These are phyloP conservation scores for Ogataea thermomethanolica DNA, from an alignment of 805 yeast species.

Conservation along the genomic window DNA sequence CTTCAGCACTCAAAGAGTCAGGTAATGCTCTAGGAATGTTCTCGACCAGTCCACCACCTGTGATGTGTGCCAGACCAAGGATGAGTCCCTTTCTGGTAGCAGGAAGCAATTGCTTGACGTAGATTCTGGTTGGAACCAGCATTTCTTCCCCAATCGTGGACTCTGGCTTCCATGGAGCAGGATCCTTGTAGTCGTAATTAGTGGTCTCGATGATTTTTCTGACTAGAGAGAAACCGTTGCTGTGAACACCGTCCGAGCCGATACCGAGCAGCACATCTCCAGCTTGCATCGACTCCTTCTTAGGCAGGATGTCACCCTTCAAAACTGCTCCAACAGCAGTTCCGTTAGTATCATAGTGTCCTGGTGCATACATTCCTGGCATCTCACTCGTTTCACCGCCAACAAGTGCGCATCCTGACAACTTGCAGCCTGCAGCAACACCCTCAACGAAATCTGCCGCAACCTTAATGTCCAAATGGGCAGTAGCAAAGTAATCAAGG, in stretches of 20 bases:
- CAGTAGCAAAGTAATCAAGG: conserved; percentile 95
- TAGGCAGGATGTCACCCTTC: conserved; percentile 72
- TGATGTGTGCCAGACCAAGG: conserved; percentile 91
- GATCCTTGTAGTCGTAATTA: conserved; percentile 64
- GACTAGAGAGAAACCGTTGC: conserved; percentile 93
- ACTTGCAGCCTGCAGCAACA: conserved; percentile 94
- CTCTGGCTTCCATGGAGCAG: conserved; percentile 80
- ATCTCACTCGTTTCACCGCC: conserved; percentile 99
- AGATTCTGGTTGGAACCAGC: conserved; percentile 86
- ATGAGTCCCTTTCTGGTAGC: conserved; percentile 64
- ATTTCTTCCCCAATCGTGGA: conserved; percentile 82
- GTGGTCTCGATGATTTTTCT: conserved; percentile 84
- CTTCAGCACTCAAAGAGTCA: conserved; percentile 66
- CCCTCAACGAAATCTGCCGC: conserved; percentile 91
- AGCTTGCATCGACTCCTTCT: conserved; percentile 55
- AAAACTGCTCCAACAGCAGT: conserved; percentile 97
- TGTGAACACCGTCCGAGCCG: conserved; percentile 90
- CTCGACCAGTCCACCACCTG: conserved; percentile 98
- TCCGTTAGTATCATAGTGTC: conserved; percentile 97
- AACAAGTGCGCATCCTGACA: conserved; percentile 94
- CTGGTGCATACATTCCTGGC: conserved; percentile 97
- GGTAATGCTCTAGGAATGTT: conserved; percentile 96
- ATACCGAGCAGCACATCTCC: conserved; percentile 88
- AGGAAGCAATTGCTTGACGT: conserved; percentile 85
- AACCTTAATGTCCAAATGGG: conserved; percentile 75